Conservation (phyloP, 1,284 basidiomycete genomes). For the Ceratobasidium papillatum region DNA sequence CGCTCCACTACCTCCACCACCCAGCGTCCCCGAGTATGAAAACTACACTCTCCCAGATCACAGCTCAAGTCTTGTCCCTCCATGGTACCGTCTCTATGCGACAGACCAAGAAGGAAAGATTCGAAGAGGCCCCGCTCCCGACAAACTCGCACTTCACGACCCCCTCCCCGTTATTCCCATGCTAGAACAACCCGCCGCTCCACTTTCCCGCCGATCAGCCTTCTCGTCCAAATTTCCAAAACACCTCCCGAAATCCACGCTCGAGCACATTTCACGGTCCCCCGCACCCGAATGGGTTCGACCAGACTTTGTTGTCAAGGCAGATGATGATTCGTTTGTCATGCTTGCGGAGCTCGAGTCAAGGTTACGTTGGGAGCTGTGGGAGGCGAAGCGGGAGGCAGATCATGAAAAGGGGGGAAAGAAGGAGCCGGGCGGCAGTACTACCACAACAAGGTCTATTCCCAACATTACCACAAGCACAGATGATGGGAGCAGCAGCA, state of each 20-base stretch:
- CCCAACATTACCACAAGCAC: neutral
- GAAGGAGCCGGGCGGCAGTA: neutral
- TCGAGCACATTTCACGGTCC: slow-evolving; percentile 58
- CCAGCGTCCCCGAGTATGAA: neutral
- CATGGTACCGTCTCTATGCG: slow-evolving; percentile 27
- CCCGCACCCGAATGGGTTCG: slow-evolving; percentile 65
- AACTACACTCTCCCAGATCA: slow-evolving; percentile 26
- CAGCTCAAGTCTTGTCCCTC: slow-evolving; percentile 24
- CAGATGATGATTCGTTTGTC: slow-evolving; percentile 93
- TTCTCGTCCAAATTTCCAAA: slow-evolving; percentile 16
- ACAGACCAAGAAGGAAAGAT: slow-evolving; percentile 2
- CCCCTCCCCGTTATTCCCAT: slow-evolving; percentile 38
- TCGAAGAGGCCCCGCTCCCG: slow-evolving; percentile 38
- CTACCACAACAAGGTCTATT: neutral
- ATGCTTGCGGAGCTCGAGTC: slow-evolving; percentile 93
- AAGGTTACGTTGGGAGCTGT: slow-evolving; percentile 76
- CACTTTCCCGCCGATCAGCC: slow-evolving; percentile 41
- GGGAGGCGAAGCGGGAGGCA: slow-evolving; percentile 42
- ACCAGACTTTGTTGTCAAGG: slow-evolving; percentile 90
- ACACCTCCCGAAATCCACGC: slow-evolving; percentile 57
- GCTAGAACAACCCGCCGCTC: slow-evolving; percentile 35
- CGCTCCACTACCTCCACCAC: slow-evolving; percentile 30
- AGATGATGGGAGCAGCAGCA: neutral
- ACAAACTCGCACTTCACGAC: slow-evolving; percentile 46
- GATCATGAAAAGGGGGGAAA: neutral